These are phyloP conservation scores for Paraconiothyrium brasiliense DNA, from an alignment of 2,329 filamentous ascomycete genomes.

Conservation along the genomic window DNA sequence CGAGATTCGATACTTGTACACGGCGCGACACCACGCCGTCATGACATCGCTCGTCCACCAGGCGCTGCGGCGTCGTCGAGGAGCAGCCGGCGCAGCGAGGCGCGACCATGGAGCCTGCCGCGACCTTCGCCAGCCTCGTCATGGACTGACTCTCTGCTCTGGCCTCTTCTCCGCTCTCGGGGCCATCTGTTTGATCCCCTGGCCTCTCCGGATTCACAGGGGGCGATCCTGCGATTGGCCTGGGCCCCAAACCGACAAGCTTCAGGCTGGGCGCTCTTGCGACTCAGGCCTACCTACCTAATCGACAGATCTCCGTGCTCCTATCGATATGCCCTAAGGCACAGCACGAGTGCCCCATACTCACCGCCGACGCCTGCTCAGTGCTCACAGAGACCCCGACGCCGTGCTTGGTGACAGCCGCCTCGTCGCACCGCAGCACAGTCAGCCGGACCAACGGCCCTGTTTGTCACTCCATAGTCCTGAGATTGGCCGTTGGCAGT, in stretches of 20 bases:
- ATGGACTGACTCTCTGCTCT: neutral
- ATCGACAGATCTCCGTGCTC: neutral
- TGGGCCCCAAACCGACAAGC: neutral
- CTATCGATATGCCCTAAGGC: constrained; percentile 1
- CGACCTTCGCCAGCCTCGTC: neutral
- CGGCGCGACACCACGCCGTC: constrained; percentile 1
- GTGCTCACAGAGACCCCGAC: neutral
- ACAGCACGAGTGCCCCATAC: neutral
- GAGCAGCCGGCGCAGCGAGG: neutral
- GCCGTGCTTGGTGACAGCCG: constrained; percentile 7
- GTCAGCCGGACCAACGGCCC: constrained; percentile 12
- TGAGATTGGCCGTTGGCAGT: neutral
- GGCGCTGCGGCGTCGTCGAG: neutral
- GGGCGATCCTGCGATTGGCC: neutral
- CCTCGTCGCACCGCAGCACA: constrained; percentile 6
- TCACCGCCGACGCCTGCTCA: neutral
- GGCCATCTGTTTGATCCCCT: constrained; percentile 6
- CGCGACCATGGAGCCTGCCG: neutral
- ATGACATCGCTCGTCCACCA: neutral
- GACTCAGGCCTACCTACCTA: neutral
- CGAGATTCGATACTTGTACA: neutral
- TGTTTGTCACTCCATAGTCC: neutral
- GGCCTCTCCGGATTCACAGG: constrained; percentile 11
- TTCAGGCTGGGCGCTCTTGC: neutral
- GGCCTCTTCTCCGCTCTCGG: neutral